Evolutionary conservation across 768 basidiomycete genomes (phyloP).

Genomic region (Tricholoma hemisulphureum): DNA sequence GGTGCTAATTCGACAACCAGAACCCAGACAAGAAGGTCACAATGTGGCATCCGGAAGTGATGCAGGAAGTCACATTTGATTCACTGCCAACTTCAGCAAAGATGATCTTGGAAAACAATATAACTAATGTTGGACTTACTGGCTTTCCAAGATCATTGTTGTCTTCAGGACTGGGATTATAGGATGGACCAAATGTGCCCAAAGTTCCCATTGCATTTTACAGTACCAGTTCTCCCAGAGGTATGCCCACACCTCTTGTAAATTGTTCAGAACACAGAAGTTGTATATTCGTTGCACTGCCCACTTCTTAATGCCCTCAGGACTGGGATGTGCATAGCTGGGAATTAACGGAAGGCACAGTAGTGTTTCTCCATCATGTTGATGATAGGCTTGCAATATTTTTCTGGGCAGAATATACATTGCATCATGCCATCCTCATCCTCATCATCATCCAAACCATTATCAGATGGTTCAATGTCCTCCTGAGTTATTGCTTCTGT

Average conservation of each 20-base stretch:
- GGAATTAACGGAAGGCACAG: constrained; percentile 20
- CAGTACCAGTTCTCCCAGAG: constrained; percentile 25
- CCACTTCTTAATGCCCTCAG: constrained; percentile 3
- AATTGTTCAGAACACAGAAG: constrained; percentile 2
- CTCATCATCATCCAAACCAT: not conserved
- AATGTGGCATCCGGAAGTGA: no score
- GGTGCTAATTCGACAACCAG: no score
- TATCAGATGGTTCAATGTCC: not conserved
- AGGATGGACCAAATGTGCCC: constrained; percentile 18
- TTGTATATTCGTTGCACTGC: constrained; percentile 5
- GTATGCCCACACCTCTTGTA: constrained; percentile 24
- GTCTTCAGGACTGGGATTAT: constrained; percentile 25
- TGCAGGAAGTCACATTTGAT: no score
- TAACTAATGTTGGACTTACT: constrained; percentile 12
- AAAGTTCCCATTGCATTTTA: constrained; percentile 21
- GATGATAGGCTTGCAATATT: constrained; percentile 7
- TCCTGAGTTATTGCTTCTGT: not conserved
- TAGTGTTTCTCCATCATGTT: constrained; percentile 23
- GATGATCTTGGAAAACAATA: not conserved
- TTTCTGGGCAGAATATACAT: not conserved
- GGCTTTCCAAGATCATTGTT: constrained; percentile 28
- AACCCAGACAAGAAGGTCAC: no score
- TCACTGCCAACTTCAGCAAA: no score
- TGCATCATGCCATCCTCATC: not conserved
- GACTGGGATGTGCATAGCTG: constrained; percentile 13